Evolutionary conservation across 305 asterid species (phyloP), one percentile per base, ranked within the genome.

Genomic region (Ilex paraguariensis): DNA sequence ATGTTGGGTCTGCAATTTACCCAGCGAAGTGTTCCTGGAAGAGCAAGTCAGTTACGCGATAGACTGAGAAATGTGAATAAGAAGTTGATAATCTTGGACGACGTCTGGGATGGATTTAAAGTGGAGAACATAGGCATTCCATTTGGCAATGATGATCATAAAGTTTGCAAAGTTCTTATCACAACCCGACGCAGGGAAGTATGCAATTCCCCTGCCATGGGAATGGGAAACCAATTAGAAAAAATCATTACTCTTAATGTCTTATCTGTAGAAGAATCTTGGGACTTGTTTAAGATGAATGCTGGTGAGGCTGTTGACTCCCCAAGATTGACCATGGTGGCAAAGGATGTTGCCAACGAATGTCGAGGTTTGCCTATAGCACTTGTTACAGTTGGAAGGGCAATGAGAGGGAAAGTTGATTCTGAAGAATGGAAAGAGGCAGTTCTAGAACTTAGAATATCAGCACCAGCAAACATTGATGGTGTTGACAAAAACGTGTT

Each of bases 281-380:
- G 62, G 73, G 1, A 13, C 28, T 70, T 73, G 13, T 81, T 81
- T 7, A 59, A 31, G 10, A n/a, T 68, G 32, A 61, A 55, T 13
- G 64, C 56, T 0, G 70, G 71, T 3, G 0, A 8, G 21, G 21
- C 53, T 44, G 55, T 13, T 9, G 54, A 75, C 3, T 65, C 48
- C 31, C 3, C 10, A 0, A 31, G 33, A 15, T 21, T 73, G 13
- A 2, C 2, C 14, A 6, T 31, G 8, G 54, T 46, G 30, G 73
- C 83, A 15, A 16, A 46, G 62, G n/a, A 55, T 13, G 63, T 79
- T 57, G 59, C 66, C 1, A 4, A 13, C 2, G 78, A 76, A 67
- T 76, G 84, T 59, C 40, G 36, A 15, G 77, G 74, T 31, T 52
- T 73, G 66, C 79, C 79, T 0, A 51, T 81, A 6, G 79, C 77